Conservation (phyloP, 2,329 filamentous ascomycete species). For the Rugonectria rugulosa region DNA sequence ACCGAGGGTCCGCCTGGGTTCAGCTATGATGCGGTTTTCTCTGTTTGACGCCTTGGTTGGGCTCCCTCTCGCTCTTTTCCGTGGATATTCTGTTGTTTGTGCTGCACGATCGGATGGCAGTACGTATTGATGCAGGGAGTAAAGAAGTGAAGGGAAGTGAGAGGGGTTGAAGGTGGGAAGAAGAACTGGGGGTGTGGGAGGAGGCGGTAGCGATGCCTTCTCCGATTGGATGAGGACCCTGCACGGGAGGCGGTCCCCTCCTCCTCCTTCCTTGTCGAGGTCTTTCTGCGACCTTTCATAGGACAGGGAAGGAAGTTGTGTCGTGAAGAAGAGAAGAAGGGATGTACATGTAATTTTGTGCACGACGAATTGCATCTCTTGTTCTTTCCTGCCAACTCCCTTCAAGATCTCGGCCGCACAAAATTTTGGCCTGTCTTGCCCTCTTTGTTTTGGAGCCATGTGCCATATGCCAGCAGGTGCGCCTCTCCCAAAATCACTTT, state of each 20-base stretch:
- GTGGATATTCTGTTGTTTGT: constrained; percentile 16
- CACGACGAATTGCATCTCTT: constrained; percentile 1
- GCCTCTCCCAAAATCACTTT: no score
- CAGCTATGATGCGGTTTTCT: constrained; percentile 1
- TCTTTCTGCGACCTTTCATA: not conserved
- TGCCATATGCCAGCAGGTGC: no score
- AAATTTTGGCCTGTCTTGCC: no score
- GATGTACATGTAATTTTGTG: no score
- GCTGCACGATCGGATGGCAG: constrained; percentile 34
- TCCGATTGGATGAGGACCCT: constrained; percentile 11
- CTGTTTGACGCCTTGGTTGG: not conserved
- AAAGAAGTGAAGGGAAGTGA: not conserved
- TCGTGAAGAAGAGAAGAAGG: not conserved
- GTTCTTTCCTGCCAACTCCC: no score
- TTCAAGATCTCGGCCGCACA: no score
- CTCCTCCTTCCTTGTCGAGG: not conserved
- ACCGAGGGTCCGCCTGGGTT: not conserved
- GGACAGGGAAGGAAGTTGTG: not conserved
- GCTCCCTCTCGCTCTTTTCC: constrained; percentile 14
- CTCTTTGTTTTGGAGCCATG: no score
- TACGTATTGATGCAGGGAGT: constrained; percentile 34
- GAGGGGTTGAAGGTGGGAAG: constrained; percentile 25
- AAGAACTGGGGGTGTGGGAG: not conserved
- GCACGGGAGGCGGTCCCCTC: not conserved
- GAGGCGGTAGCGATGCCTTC: constrained; percentile 3